Conservation (phyloP, 2,329 filamentous ascomycete genomes). For the Clarireedia hainanense region DNA sequence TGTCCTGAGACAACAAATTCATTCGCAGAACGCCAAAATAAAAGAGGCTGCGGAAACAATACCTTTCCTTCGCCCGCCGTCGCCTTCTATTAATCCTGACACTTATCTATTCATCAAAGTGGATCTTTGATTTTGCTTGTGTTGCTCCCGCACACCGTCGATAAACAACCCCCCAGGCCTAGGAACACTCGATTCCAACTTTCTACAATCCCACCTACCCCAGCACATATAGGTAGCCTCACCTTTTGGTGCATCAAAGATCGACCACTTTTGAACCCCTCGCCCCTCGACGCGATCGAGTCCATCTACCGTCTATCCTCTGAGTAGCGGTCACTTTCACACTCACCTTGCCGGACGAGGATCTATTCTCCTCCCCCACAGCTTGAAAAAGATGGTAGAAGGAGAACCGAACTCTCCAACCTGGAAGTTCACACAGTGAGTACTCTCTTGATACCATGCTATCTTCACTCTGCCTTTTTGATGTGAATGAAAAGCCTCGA, state of each 20-base stretch:
- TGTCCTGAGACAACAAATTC: too few species aligned
- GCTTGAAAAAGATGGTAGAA: conserved; percentile 77
- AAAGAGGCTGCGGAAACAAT: neutral
- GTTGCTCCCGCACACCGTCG: conserved; percentile 5
- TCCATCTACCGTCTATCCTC: conserved; percentile 11
- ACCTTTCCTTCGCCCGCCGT: neutral
- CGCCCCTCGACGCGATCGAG: conserved; percentile 21
- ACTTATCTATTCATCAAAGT: neutral
- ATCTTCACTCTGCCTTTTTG: neutral
- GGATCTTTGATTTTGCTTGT: neutral
- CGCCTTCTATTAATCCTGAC: neutral
- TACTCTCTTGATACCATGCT: conserved; percentile 9
- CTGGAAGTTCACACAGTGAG: conserved; percentile 96
- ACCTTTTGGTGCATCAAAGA: conserved; percentile 19
- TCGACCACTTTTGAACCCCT: conserved; percentile 8
- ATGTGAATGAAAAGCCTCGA: neutral
- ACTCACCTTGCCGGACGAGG: conserved; percentile 20
- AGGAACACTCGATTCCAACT: conserved; percentile 2
- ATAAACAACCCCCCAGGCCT: neutral
- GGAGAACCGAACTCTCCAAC: conserved; percentile 88
- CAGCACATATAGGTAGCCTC: conserved; percentile 18
- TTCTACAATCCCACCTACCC: conserved; percentile 12
- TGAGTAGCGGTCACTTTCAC: conserved; percentile 3
- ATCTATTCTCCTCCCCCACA: conserved; percentile 24
- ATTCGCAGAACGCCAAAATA: too few species aligned